These are phyloP conservation scores for Xerocomellus amylosporus DNA, from an alignment of 768 basidiomycete genomes.

Conservation along the genomic window DNA sequence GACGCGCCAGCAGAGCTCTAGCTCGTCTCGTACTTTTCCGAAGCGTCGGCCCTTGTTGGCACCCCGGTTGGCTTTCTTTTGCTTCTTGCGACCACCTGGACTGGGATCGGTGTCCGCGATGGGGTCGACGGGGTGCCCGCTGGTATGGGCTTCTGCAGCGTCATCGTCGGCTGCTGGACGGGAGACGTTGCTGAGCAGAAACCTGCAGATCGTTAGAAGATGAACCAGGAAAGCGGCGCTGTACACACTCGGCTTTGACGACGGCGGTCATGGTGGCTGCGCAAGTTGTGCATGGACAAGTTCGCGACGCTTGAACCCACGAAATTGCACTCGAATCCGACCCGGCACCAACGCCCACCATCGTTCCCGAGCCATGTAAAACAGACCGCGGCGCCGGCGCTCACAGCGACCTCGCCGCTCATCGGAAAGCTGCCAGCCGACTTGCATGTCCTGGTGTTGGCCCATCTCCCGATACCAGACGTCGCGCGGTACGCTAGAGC, in stretches of 20 bases:
- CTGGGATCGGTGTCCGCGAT: constrained; percentile 32
- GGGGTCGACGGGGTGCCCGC: constrained; percentile 21
- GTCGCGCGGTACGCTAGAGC: constrained; percentile 70
- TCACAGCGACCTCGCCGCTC: constrained; percentile 32
- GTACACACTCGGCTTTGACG: constrained; percentile 49
- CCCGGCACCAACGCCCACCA: constrained; percentile 29
- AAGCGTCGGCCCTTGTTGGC: constrained; percentile 84
- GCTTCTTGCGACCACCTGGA: constrained; percentile 38
- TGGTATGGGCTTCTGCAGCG: constrained; percentile 52
- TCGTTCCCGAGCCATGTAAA: constrained; percentile 15
- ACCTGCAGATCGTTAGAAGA: constrained; percentile 32
- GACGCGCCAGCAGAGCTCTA: constrained; percentile 79
- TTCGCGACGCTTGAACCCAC: constrained; percentile 83
- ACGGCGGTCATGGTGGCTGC: constrained; percentile 40
- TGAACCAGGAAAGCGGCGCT: not conserved
- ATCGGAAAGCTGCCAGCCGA: constrained; percentile 81
- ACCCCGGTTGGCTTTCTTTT: constrained; percentile 72
- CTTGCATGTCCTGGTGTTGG: constrained; percentile 71
- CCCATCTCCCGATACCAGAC: constrained; percentile 75
- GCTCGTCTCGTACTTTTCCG: constrained; percentile 71
- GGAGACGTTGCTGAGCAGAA: constrained; percentile 33
- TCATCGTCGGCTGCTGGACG: constrained; percentile 48
- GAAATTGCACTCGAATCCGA: constrained; percentile 43
- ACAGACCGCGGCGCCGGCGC: constrained; percentile 2
- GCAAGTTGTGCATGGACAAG: constrained; percentile 61